Conservation (phyloP, 1,284 basidiomycete species). For the Pisolithus thermaeus region DNA sequence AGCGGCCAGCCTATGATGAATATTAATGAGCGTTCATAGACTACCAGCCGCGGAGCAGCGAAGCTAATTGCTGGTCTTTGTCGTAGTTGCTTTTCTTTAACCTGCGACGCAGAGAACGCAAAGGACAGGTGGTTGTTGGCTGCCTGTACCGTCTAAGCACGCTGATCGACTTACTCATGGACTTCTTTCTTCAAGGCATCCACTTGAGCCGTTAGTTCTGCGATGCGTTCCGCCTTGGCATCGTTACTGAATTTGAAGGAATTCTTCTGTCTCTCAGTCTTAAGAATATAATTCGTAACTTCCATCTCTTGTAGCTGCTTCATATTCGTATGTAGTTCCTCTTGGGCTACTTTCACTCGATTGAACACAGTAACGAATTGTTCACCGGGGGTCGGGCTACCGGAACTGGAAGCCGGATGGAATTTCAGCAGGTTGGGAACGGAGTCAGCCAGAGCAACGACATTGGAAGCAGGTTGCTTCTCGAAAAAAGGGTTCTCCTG, state of each 20-base stretch:
- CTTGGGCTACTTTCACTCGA: neutral
- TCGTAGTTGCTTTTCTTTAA: too few relatives aligned
- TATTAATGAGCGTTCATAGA: too few relatives aligned
- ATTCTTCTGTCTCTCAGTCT: constrained; percentile 34
- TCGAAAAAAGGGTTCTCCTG: constrained; percentile 16
- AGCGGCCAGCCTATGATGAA: too few relatives aligned
- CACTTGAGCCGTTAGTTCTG: constrained; percentile 29
- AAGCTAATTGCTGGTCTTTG: too few relatives aligned
- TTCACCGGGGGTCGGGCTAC: constrained; percentile 14
- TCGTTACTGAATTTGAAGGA: constrained; percentile 34
- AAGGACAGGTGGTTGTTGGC: neutral
- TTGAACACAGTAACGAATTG: constrained; percentile 9
- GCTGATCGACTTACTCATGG: constrained; percentile 10
- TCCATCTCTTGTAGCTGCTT: constrained; percentile 7
- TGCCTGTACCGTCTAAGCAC: neutral
- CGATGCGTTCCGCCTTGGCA: constrained; percentile 35
- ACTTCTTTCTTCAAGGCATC: constrained; percentile 17
- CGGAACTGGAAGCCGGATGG: neutral
- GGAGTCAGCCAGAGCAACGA: neutral
- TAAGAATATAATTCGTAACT: constrained; percentile 29
- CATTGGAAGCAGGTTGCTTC: neutral
- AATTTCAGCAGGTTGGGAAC: neutral
- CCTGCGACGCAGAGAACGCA: too few relatives aligned
- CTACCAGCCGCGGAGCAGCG: too few relatives aligned
- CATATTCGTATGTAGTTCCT: neutral